Evolutionary conservation across 2,329 filamentous ascomycete genomes (phyloP), one percentile per base, ranked within the genome.

Genomic region (Hypoxylon sp.): DNA sequence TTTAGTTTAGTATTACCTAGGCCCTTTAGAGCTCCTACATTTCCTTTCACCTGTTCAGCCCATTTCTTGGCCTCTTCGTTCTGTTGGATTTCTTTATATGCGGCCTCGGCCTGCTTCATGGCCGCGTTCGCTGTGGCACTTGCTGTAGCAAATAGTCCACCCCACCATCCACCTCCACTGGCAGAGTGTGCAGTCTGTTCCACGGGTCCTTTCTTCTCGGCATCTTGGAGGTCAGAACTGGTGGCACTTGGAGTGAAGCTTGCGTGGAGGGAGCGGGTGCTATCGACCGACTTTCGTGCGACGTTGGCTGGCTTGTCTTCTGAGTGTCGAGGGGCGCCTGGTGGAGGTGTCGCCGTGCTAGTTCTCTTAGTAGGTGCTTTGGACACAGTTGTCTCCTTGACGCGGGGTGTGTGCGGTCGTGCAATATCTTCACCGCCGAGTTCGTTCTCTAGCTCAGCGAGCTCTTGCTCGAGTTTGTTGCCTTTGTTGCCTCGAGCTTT

Each of bases 61-160:
- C 95, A 99, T 79, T 93, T 92, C 83, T 95, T 94, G 56, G 95
- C 96, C 80, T 99, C 96, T 78, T 98, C 94, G 76, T 97, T 98
- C 78, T 96, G 91, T 79, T 97, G 93, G 52, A 99, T 94, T 80
- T 98, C 94, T 79, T 95, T 97, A 71, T 97, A 94, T 0, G 94
- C 92, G 6, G 91, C 93, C 81, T 98, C 94, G 51, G 96, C 95
- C 80, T 95, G 93, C 84, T 97, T 97, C 81, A 97, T 90, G 26
- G 92, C 93, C n/a, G 92, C 91, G 71, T 76, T 83, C 26, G 83
- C 87, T 35, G 86, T 86, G 54, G 86, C 85, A 59, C 84, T 87
- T 31, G 91, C 91, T 0, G 93, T 94, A 46, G 92, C 93, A 75
- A 96, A 87, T 57, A 98, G 82, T 22, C 93, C 91, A 77, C 94